A percentile compares a stretch with the other conserved stretches of the same genome.
Conservation (phyloP, 441 rosid species). For the Hura crepitans region DNA sequence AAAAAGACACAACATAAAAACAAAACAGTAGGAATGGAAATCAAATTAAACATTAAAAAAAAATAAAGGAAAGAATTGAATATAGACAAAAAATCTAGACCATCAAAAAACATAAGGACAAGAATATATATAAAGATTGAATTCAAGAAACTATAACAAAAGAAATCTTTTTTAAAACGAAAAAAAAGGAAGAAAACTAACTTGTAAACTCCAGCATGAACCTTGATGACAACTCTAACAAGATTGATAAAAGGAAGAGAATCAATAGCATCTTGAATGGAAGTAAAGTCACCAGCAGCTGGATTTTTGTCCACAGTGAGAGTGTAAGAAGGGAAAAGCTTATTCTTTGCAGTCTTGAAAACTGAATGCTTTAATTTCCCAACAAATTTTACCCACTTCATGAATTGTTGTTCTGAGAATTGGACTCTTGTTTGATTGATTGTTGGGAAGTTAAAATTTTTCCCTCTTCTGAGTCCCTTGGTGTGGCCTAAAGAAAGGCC, state of each 20-base stretch:
- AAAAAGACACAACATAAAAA: constrained; percentile 32
- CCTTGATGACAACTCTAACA: constrained; percentile 85
- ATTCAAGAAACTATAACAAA: neutral
- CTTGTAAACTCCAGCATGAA: constrained; percentile 92
- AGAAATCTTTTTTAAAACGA: too few relatives aligned
- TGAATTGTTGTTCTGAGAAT: constrained; percentile 69
- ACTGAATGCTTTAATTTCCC: constrained; percentile 72
- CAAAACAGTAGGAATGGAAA: neutral
- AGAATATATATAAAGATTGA: neutral
- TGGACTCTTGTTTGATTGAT: constrained; percentile 46
- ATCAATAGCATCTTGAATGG: constrained; percentile 88
- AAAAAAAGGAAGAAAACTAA: constrained; percentile 33
- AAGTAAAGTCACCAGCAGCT: constrained; percentile 68
- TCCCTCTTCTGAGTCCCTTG: constrained; percentile 42
- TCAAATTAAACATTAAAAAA: neutral
- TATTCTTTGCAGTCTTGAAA: constrained; percentile 76
- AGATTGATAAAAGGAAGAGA: constrained; percentile 81
- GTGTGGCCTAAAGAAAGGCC: constrained; percentile 37
- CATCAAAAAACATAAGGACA: constrained; percentile 12
- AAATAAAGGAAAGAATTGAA: constrained; percentile 10
- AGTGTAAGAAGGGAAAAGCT: constrained; percentile 74
- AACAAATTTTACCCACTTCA: constrained; percentile 89
- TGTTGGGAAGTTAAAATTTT: constrained; percentile 20
- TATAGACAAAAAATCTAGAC: constrained; percentile 28
- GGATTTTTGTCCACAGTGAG: constrained; percentile 58